phyloP scores from a whole-genome alignment of 352 stramenopile genomes.

The Sclerospora graminicola region DNA sequence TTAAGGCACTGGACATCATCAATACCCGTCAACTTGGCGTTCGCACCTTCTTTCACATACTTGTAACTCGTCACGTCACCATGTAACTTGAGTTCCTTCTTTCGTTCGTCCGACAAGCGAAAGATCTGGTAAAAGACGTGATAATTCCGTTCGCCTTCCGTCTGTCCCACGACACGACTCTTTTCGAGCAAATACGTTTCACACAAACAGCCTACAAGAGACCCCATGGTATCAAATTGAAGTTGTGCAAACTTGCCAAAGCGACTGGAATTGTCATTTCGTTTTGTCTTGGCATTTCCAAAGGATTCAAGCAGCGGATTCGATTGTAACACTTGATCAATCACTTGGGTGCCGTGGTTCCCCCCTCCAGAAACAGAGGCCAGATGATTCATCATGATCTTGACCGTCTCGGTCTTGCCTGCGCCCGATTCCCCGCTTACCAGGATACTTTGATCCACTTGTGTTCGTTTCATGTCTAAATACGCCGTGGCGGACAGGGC shows the following conservation, averaged over 20 bases:
- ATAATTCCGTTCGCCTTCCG: slow-evolving; percentile 92
- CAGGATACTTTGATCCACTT: slow-evolving; percentile 81
- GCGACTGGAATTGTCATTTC: slow-evolving; percentile 74
- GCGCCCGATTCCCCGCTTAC: slow-evolving; percentile 82
- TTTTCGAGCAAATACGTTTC: slow-evolving; percentile 96
- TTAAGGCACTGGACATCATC: slow-evolving; percentile 62
- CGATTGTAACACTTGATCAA: slow-evolving; percentile 70
- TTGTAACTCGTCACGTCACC: slow-evolving; percentile 60
- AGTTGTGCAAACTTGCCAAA: slow-evolving; percentile 80
- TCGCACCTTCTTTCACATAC: slow-evolving; percentile 55
- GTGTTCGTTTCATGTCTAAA: slow-evolving; percentile 57
- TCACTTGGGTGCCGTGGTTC: slow-evolving; percentile 54
- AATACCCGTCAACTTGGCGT: slow-evolving; percentile 47
- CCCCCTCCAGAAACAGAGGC: slow-evolving; percentile 63
- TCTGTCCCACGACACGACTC: slow-evolving; percentile 88
- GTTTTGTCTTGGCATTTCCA: slow-evolving; percentile 75
- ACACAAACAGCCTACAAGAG: slow-evolving; percentile 52
- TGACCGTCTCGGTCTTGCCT: slow-evolving; percentile 92
- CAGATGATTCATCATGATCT: slow-evolving; percentile 87
- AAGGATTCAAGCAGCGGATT: slow-evolving; percentile 73
- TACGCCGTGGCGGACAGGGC: slow-evolving; percentile 61
- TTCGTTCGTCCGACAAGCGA: slow-evolving; percentile 31
- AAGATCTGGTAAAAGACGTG: slow-evolving; percentile 98
- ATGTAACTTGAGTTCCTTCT: slow-evolving; percentile 42
- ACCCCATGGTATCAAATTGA: slow-evolving; percentile 54